Evolutionary conservation across 106 monocot genomes (phyloP).

Genomic region (Iris macrosiphon): DNA sequence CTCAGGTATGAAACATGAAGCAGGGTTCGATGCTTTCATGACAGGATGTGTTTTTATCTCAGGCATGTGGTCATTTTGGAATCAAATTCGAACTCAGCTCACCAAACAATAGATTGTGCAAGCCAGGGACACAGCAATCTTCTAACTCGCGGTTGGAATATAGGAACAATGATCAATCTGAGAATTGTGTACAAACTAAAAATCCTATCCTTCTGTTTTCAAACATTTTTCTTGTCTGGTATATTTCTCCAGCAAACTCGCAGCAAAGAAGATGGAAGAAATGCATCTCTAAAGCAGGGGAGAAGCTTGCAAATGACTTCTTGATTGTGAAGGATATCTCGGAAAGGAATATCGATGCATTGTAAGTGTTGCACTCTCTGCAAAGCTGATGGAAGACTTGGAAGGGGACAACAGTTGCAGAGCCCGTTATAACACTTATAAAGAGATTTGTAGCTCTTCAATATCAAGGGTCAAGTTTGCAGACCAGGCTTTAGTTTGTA

Average conservation of each 20-base stretch:
- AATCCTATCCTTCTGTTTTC: conserved; percentile 38
- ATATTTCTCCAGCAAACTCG: conserved; percentile 50
- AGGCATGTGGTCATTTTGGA: conserved; percentile 66
- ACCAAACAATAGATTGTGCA: conserved; percentile 17
- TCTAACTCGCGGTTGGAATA: conserved; percentile 70
- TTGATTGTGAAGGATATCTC: conserved; percentile 60
- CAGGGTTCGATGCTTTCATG: conserved; percentile 99
- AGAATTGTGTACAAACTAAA: conserved; percentile 43
- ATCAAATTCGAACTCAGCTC: conserved; percentile 60
- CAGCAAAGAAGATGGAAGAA: conserved; percentile 50
- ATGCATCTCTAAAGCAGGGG: conserved; percentile 41
- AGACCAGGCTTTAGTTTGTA: conserved; percentile 72
- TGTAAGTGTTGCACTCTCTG: conserved; percentile 75
- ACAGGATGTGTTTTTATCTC: conserved; percentile 92
- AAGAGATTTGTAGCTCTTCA: conserved; percentile 52
- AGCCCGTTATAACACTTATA: conserved; percentile 68
- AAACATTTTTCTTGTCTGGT: conserved; percentile 74
- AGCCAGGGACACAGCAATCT: conserved; percentile 52
- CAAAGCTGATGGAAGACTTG: conserved; percentile 51
- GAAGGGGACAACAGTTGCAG: conserved; percentile 76
- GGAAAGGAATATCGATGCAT: conserved; percentile 49
- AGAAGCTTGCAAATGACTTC: conserved; percentile 57
- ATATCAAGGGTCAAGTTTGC: conserved; percentile 57
- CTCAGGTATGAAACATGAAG: conserved; percentile 93
- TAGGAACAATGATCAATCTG: conserved; percentile 65